A percentile compares a stretch with the other conserved stretches of the same genome.
Evolutionary conservation across 2,329 filamentous ascomycete genomes (phyloP).

Genomic region (Penicillium sp.): DNA sequence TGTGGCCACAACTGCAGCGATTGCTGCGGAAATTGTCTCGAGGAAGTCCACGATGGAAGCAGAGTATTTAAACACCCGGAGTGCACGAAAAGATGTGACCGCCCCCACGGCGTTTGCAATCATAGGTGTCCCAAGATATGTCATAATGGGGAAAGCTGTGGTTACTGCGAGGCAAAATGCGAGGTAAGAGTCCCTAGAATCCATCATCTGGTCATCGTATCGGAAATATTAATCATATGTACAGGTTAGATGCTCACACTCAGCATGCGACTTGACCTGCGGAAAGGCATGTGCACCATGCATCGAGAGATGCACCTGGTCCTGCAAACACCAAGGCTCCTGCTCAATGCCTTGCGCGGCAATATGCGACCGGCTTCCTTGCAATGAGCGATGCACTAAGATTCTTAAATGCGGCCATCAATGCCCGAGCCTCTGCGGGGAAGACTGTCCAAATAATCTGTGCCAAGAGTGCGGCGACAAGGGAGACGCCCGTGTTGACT

Average conservation of each 20-base stretch:
- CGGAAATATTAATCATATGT: background rate
- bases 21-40: background rate
- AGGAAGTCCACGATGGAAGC: background rate
- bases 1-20: slow-evolving; percentile 4
- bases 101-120: slow-evolving; percentile 8
- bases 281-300: slow-evolving; percentile 10
- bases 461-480: slow-evolving; percentile 12
- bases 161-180: slow-evolving; percentile 6
- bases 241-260: slow-evolving; percentile 10
- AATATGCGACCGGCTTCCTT: slow-evolving; percentile 11
- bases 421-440: slow-evolving; percentile 10
- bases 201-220: background rate
- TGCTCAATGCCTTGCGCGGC: slow-evolving; percentile 16
- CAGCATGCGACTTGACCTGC: slow-evolving; percentile 1
- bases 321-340: background rate
- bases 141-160: slow-evolving; percentile 4
- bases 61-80: background rate
- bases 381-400: slow-evolving; percentile 5
- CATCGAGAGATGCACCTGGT: slow-evolving; percentile 11
- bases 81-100: slow-evolving; percentile 7
- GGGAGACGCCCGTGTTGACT: slow-evolving; percentile 10
- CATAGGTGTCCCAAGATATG: slow-evolving; percentile 8
- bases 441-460: slow-evolving; percentile 8
- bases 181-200: slow-evolving; percentile 2
- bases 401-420: slow-evolving; percentile 5